Base-by-base conservation (phyloP, 129 eudicot genomes). In the Lactuca saligna region DNA sequence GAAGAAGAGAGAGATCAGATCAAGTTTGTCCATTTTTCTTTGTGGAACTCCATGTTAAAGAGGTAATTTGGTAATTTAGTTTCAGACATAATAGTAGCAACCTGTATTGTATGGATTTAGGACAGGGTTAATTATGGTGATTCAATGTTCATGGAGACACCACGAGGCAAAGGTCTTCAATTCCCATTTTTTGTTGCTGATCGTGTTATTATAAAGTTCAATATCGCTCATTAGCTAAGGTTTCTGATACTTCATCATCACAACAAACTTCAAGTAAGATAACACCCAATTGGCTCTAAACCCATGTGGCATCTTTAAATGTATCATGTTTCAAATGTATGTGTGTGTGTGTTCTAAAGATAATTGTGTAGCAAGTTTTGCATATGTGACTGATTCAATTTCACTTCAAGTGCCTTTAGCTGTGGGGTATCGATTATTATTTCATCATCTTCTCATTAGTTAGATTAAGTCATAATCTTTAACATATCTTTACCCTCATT, bases 191-290 rank as follows among this genome's bases (percentile, higher is more conserved):
- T 68, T 7, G 83, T 88, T 25, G 75, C 87, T 33, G 97, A 91
- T 39, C 78, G 96, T 9, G 97, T 91, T 77, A 80, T 88, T 14
- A 91, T 91, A 91, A 91, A 73, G 59, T 91, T 82, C 97, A 91
- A 56, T 91, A 91, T 69, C 98, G 98, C 6, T 91, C 98, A 5
- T 83, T 91, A 10, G 95, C 88, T 31, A 91, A 86, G 81, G 87
- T 91, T 76, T 29, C 86, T 39, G 91, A 84, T 55, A 51, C 14
- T 57, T 63, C 72, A 5, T 61, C 74, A 16, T 60, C 90, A 20
- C 85, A 80, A 33, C 81, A 80, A 15, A 29, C 60, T 3, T 63
- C 84, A 61, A 69, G 71, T 70, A 86, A 78, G 78, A 63, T 54
- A 57, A 68, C 81, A 57, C 82, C 87, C 20, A 85, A 79, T 72